A percentile compares a stretch with the other conserved stretches of the same genome.
These are phyloP conservation scores for Clathrospora elynae DNA, from an alignment of 2,329 filamentous ascomycete species.

Conservation along the genomic window DNA sequence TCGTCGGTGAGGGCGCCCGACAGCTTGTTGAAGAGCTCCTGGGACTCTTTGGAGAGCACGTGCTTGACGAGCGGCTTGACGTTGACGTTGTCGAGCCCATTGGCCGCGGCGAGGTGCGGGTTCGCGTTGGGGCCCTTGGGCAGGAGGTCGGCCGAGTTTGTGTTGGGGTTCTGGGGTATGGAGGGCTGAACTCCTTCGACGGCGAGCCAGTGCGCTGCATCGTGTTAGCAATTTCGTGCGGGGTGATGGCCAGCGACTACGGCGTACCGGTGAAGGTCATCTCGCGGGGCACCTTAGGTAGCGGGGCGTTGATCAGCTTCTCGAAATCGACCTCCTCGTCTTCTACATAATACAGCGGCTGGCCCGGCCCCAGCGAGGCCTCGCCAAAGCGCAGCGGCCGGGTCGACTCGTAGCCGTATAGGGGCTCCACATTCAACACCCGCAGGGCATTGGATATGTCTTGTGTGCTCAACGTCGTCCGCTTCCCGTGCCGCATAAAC, in stretches of 20 bases:
- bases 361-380: conserved; percentile 88
- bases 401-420: conserved; percentile 95
- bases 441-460: conserved; percentile 86
- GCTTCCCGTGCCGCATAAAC: conserved; percentile 90
- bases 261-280: conserved; percentile 82
- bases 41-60: conserved; percentile 91
- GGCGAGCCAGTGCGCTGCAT: conserved; percentile 88
- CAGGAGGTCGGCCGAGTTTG: conserved; percentile 83
- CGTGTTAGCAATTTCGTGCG: conserved; percentile 12
- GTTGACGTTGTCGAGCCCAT: conserved; percentile 79
- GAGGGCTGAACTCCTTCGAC: conserved; percentile 97
- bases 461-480: conserved; percentile 84
- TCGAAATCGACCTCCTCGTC: conserved; percentile 99
- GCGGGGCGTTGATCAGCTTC: conserved; percentile 93
- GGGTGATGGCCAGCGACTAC: neutral
- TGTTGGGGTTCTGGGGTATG: conserved; percentile 93
- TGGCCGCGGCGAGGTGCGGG: conserved; percentile 78
- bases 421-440: conserved; percentile 87
- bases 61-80: conserved; percentile 95
- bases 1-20: conserved; percentile 87
- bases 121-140: conserved; percentile 91
- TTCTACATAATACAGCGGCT: conserved; percentile 95
- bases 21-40: conserved; percentile 96
- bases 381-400: conserved; percentile 89
- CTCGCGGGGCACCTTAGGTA: conserved; percentile 93